Conservation (phyloP, 1,284 basidiomycete genomes). For the Exobasidium rhododendri region DNA sequence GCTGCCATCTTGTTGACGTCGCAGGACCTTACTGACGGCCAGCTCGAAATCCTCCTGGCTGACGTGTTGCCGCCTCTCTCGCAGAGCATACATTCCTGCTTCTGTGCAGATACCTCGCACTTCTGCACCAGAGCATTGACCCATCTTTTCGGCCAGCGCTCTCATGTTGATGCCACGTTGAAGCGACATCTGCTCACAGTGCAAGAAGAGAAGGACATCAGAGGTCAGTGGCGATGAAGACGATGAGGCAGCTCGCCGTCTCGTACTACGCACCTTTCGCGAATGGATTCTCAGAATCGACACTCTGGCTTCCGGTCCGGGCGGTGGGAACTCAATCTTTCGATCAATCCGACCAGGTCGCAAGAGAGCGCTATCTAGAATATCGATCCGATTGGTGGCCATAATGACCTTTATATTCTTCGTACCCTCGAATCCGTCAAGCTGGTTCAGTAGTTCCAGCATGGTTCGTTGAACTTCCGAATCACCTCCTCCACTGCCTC, state of each 20-base stretch:
- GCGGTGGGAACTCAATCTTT: constrained; percentile 98
- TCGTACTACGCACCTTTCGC: constrained; percentile 67
- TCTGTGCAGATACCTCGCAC: constrained; percentile 98
- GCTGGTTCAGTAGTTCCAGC: constrained; percentile 92
- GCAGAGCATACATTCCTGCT: constrained; percentile 95
- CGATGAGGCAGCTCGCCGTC: constrained; percentile 1
- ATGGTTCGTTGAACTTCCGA: constrained; percentile 97
- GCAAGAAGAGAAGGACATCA: constrained; percentile 56
- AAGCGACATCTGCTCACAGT: constrained; percentile 69
- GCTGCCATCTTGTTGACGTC: constrained; percentile 53
- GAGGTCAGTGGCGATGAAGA: not conserved
- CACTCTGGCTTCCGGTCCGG: constrained; percentile 93
- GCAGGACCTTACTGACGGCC: constrained; percentile 81
- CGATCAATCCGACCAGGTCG: constrained; percentile 96
- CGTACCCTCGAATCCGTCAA: constrained; percentile 94
- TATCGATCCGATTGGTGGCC: constrained; percentile 98
- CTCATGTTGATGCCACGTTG: constrained; percentile 96
- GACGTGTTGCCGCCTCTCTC: constrained; percentile 88
- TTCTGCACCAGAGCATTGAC: constrained; percentile 94
- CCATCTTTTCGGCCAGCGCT: constrained; percentile 96
- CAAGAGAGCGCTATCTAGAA: constrained; percentile 88
- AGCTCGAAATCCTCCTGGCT: constrained; percentile 99
- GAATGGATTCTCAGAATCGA: constrained; percentile 96
- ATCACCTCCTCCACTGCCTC: constrained; percentile 68
- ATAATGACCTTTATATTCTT: constrained; percentile 99